These are phyloP conservation scores for Calonectria naviculata DNA, from an alignment of 2,329 filamentous ascomycete species.

Conservation along the genomic window DNA sequence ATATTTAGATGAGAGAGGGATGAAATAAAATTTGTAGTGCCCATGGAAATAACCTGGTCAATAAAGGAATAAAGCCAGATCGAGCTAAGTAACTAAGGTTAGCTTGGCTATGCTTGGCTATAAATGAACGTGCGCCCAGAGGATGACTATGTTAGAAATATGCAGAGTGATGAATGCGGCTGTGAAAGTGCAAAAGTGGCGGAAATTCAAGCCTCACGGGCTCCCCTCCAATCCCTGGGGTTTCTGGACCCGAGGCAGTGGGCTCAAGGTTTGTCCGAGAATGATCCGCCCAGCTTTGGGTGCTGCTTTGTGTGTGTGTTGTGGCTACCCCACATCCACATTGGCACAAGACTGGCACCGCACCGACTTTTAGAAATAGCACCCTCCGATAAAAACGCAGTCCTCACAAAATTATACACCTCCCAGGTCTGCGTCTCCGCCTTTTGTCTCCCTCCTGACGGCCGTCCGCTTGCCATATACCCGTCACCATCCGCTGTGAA, in stretches of 20 bases:
- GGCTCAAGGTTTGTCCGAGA: conserved; percentile 39
- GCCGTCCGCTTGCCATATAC: conserved; percentile 28
- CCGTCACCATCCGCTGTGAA: conserved; percentile 11
- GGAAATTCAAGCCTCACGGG: conserved; percentile 5
- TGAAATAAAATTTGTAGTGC: background rate
- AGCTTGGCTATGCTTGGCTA: background rate
- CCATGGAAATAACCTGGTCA: background rate
- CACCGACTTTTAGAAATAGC: conserved; percentile 54
- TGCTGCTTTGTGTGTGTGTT: conserved; percentile 5
- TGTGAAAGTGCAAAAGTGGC: conserved; percentile 26
- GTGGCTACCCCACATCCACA: conserved; percentile 52
- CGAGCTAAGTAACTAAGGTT: background rate
- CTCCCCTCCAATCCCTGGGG: background rate
- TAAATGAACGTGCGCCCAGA: background rate
- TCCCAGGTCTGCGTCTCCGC: conserved; percentile 30
- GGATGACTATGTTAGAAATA: background rate
- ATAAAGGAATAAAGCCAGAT: background rate
- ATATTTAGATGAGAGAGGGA: background rate
- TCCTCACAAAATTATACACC: conserved; percentile 30
- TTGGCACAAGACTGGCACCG: conserved; percentile 49
- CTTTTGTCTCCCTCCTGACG: conserved; percentile 15
- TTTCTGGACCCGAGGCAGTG: conserved; percentile 18
- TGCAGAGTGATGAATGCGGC: conserved; percentile 23
- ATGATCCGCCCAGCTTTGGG: conserved; percentile 37
- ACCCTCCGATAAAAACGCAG: conserved; percentile 51